Evolutionary conservation across 805 yeast genomes (phyloP).

Genomic region (Saturnispora gosingensis): DNA sequence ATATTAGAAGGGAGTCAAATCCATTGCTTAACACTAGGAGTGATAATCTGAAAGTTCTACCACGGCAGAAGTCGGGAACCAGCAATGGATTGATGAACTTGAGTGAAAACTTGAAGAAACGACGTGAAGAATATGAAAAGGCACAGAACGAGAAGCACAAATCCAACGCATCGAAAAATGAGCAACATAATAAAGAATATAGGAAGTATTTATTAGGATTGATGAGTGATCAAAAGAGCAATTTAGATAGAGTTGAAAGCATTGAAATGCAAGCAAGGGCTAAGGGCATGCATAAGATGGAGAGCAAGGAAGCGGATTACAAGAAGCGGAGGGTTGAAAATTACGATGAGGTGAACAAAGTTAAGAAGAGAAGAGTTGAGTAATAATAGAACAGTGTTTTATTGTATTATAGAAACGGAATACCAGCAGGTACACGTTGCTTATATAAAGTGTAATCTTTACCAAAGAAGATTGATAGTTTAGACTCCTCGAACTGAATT

Average conservation of each 20-base stretch:
- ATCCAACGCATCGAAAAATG: neutral
- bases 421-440: constrained; percentile 40
- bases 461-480: constrained; percentile 62
- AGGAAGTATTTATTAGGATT: neutral
- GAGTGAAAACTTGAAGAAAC: neutral
- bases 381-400: neutral
- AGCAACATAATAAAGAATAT: neutral
- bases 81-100: neutral
- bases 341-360: neutral
- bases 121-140: neutral
- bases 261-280: constrained; percentile 1
- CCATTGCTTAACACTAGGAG: neutral
- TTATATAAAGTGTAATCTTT: constrained; percentile 49
- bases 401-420: constrained; percentile 45
- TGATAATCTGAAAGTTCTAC: neutral
- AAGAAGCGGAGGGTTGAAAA: neutral
- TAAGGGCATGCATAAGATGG: neutral
- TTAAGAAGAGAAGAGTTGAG: neutral
- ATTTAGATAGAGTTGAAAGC: neutral
- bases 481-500: constrained; percentile 62
- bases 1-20: neutral
- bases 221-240: neutral
- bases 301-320: neutral
- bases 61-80: neutral
- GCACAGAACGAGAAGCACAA: neutral